These are phyloP conservation scores for Cladosporium sp. DNA, from an alignment of 2,329 filamentous ascomycete species.

Conservation along the genomic window DNA sequence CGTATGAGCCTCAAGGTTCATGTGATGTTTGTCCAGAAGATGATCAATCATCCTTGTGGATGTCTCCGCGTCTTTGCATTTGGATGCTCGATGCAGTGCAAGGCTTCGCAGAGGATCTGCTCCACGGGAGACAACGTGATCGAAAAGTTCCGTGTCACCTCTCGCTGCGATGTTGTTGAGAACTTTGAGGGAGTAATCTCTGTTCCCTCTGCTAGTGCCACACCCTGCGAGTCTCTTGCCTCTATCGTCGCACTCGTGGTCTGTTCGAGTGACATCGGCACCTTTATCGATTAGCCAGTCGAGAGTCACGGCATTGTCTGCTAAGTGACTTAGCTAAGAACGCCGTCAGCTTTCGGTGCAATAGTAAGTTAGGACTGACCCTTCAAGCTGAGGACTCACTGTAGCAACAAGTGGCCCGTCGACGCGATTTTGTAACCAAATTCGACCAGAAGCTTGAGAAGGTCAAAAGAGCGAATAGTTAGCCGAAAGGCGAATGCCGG, in stretches of 20 bases:
- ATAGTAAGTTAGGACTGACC: no score
- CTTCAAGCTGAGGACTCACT: not conserved
- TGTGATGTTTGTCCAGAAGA: constrained; percentile 13
- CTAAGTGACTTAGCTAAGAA: constrained; percentile 4
- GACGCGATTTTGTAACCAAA: not conserved
- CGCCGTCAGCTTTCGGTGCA: not conserved
- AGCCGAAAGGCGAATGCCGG: not conserved
- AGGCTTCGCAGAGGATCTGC: constrained; percentile 12
- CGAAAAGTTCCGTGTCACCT: constrained; percentile 13
- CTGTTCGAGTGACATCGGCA: not conserved
- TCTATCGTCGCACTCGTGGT: not conserved
- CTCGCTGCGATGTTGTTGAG: constrained; percentile 14
- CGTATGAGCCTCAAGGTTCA: constrained; percentile 13
- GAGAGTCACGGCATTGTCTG: constrained; percentile 4
- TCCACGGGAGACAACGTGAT: constrained; percentile 14
- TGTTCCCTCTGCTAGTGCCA: not conserved
- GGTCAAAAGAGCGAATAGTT: not conserved
- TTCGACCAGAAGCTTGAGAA: not conserved
- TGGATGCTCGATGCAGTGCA: constrained; percentile 12
- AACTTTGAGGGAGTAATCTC: constrained; percentile 12
- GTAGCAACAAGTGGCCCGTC: not conserved
- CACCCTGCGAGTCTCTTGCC: not conserved
- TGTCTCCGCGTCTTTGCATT: constrained; percentile 6
- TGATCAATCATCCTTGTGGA: constrained; percentile 10
- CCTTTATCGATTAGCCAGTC: constrained; percentile 11